Percentiles rank a stretch among this genome's conserved stretches.
Conservation (phyloP, 441 rosid genomes). For the Pelargonium australe region DNA sequence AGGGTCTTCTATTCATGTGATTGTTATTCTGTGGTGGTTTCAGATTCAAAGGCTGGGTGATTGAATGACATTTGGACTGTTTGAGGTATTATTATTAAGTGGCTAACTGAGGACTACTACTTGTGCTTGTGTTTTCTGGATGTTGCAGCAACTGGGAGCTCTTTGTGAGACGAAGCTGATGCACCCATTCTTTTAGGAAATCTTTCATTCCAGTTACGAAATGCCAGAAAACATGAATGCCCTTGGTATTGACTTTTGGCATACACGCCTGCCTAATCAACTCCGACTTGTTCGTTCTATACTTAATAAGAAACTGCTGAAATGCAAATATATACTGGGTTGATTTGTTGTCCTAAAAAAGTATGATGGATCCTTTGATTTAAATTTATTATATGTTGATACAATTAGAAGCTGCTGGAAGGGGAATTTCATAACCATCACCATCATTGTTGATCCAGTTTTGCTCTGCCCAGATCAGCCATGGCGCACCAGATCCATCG, state of each 20-base stretch:
- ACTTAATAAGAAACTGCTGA: constrained; percentile 22
- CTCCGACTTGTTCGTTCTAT: constrained; percentile 29
- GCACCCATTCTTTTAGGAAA: constrained; percentile 18
- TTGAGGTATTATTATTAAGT: constrained; percentile 21
- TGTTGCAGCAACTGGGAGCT: constrained; percentile 36
- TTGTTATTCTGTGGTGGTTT: constrained; percentile 24
- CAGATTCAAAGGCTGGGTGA: constrained; percentile 40
- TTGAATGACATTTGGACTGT: constrained; percentile 22
- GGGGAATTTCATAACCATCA: too few species aligned
- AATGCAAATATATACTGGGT: constrained; percentile 18
- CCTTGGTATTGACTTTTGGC: constrained; percentile 20
- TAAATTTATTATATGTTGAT: too few species aligned
- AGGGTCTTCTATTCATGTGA: background rate
- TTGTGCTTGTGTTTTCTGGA: constrained; percentile 22
- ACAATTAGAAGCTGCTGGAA: too few species aligned
- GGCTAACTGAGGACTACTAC: constrained; percentile 23
- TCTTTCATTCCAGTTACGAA: constrained; percentile 18
- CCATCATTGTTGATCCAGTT: too few species aligned
- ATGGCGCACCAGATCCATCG: too few species aligned
- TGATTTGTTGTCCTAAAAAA: background rate
- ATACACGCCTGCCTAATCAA: constrained; percentile 17
- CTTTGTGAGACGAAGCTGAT: constrained; percentile 19
- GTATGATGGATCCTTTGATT: too few species aligned
- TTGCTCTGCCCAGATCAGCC: too few species aligned
- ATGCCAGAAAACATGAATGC: constrained; percentile 19